Conservation (phyloP, 345 rosid species). For the Lagerstroemia speciosa region DNA sequence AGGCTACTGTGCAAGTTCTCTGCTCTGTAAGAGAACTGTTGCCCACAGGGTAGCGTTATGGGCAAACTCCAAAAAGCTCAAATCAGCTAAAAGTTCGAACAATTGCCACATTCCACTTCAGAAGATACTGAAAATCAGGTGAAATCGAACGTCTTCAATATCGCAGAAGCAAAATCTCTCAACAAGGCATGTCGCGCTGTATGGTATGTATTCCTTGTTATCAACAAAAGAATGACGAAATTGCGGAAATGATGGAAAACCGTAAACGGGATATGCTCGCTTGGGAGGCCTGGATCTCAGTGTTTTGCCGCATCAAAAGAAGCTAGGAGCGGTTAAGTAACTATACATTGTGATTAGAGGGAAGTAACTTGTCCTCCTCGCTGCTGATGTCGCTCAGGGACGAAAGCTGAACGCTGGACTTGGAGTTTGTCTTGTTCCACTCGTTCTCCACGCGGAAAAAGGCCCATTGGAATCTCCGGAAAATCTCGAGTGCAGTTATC, state of each 20-base stretch:
- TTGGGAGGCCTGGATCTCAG: background rate
- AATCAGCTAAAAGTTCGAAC: too few species aligned
- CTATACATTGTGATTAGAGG: slow-evolving; percentile 42
- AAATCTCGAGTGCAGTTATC: slow-evolving; percentile 70
- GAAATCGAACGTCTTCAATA: background rate
- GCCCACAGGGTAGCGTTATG: too few species aligned
- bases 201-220: background rate
- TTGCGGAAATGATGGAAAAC: background rate
- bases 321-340: background rate
- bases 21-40: too few species aligned
- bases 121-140: background rate
- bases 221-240: background rate
- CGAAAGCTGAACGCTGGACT: slow-evolving; percentile 33
- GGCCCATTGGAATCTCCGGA: slow-evolving; percentile 87
- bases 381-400: slow-evolving; percentile 25
- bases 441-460: slow-evolving; percentile 93
- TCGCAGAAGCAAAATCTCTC: background rate
- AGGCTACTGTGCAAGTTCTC: too few species aligned
- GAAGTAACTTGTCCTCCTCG: slow-evolving; percentile 58
- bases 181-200: background rate
- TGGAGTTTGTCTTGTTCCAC: slow-evolving; percentile 69
- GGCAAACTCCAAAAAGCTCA: too few species aligned
- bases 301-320: background rate
- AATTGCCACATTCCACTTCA: background rate
- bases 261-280: background rate